Base-by-base conservation (phyloP, 2,329 filamentous ascomycete species). In the Chaetothyriales sp. region DNA sequence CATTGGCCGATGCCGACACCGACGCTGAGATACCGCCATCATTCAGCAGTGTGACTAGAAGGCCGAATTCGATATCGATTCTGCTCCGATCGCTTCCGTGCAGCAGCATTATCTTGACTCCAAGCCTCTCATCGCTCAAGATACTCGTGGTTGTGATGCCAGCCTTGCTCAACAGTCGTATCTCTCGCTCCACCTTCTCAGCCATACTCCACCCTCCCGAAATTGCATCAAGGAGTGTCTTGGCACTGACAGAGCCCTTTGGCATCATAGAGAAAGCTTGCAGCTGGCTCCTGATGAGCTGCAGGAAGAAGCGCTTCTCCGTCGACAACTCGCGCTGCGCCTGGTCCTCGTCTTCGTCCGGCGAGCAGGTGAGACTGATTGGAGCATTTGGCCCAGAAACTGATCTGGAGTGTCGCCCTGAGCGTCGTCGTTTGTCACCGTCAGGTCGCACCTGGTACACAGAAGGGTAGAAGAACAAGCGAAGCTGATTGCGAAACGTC, bases 191-290 rank as follows among this genome's bases (percentile, higher is more conserved):
- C 6, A 73, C 60, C 4, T 60, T 64, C 45, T 63, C 61, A 2
- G 66, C 64, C 43, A 66, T 62, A 54, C 69, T 63, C 71, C 71
- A 73, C n/a, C 68, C 68, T 44, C 63, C 55, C 7, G 69, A 68
- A 18, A 73, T 62, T 48, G 69, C 68, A 20, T 53, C 58, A n/a
- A 73, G 62, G 19, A 73, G 60, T 20, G 67, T 60, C 50, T 66
- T 70, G 0, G 69, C 62, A 5, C 65, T 54, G 15, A 65, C 58
- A 4, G 62, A 63, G 33, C 66, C 61, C 52, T 67, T 69, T 9
- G 63, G 57, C 48, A 70, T 65, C 15, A 61, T 63, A 2, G 65
- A 54, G 20, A 70, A 57, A 9, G 51, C 56, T 20, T 62, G 59
- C 9, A 63, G 54, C 43, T 70, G 65, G 20, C 54, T 63, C 49